These are phyloP conservation scores for Plasmodium vinckei DNA, from an alignment of 169 alveolate genomes.

Conservation along the genomic window DNA sequence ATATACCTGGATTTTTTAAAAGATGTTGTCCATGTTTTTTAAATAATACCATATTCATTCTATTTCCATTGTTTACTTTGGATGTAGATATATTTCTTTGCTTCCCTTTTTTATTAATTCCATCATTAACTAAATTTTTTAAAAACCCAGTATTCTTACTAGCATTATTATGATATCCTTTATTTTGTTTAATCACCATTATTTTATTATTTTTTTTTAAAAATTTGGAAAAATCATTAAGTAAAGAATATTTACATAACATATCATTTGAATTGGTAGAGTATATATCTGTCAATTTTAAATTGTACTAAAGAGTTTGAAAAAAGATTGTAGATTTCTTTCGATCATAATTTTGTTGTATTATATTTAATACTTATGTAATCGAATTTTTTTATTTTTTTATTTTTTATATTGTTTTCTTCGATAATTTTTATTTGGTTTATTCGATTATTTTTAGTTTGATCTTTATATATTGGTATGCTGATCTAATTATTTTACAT, in stretches of 20 bases:
- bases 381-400: too few species aligned
- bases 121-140: conserved; percentile 41
- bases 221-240: not conserved
- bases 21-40: conserved; percentile 98
- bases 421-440: too few species aligned
- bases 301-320: too few species aligned
- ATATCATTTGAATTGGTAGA: conserved; percentile 6
- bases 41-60: conserved; percentile 87
- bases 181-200: conserved; percentile 14
- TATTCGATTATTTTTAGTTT: too few species aligned
- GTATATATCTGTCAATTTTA: not conserved
- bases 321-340: too few species aligned
- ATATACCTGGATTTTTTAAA: conserved; percentile 97
- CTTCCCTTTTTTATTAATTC: conserved; percentile 19
- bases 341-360: too few species aligned
- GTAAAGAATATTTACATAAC: not conserved
- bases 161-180: conserved; percentile 20
- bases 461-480: too few species aligned
- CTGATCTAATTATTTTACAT: too few species aligned
- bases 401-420: too few species aligned
- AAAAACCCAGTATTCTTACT: conserved; percentile 10
- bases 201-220: conserved; percentile 3
- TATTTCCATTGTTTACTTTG: conserved; percentile 55
- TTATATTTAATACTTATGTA: too few species aligned
- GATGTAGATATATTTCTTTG: conserved; percentile 59